Evolutionary conservation across 805 yeast species (phyloP).

Genomic region (Candida ulmi): DNA sequence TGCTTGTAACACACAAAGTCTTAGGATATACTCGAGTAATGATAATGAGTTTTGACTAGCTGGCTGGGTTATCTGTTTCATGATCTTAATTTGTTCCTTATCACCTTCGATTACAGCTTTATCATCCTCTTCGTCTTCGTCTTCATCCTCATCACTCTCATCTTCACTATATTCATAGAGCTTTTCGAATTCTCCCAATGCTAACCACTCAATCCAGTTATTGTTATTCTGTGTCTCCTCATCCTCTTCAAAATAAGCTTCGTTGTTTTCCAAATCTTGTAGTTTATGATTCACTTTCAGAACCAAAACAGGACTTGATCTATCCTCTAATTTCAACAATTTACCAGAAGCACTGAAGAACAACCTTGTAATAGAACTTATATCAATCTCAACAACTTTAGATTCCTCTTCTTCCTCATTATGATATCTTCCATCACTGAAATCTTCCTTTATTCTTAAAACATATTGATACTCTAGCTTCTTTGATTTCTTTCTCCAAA

Average conservation of each 20-base stretch:
- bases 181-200: conserved; percentile 39
- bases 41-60: conserved; percentile 34
- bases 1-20: conserved; percentile 55
- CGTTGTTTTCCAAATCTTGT: conserved; percentile 7
- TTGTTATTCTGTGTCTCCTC: neutral
- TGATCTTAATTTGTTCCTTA: too few relatives aligned
- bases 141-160: conserved; percentile 18
- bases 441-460: conserved; percentile 47
- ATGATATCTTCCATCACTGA: conserved; percentile 70
- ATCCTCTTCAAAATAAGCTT: neutral
- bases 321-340: conserved; percentile 55
- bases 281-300: conserved; percentile 37
- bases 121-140: conserved; percentile 9
- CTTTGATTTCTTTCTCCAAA: conserved; percentile 26
- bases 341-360: conserved; percentile 71
- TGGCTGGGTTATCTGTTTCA: too few relatives aligned
- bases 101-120: conserved; percentile 2
- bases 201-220: conserved; percentile 40
- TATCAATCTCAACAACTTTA: conserved; percentile 26
- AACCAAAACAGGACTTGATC: conserved; percentile 60
- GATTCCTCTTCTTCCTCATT: conserved; percentile 44
- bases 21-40: conserved; percentile 55
- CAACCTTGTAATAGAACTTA: conserved; percentile 41
- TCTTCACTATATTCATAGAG: conserved; percentile 20
- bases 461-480: conserved; percentile 33